Percentiles rank a stretch among this genome's conserved stretches.
Evolutionary conservation across 768 basidiomycete species (phyloP).

Genomic region (Lepiota venenata): DNA sequence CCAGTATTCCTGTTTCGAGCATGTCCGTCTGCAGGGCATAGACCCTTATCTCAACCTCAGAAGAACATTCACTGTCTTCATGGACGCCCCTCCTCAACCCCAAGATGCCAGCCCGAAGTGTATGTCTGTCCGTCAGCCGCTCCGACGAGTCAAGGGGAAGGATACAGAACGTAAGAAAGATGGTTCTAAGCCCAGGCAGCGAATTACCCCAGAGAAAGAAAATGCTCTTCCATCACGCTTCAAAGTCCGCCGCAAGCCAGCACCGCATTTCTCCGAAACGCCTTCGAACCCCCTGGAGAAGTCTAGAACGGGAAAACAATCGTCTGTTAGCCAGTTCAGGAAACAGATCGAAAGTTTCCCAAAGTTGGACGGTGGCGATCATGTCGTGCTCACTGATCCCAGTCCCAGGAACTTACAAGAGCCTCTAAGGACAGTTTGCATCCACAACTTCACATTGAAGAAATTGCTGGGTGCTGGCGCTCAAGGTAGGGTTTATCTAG

Average conservation of each 20-base stretch:
- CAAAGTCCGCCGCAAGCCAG: slow-evolving; percentile 15
- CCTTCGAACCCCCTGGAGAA: background rate
- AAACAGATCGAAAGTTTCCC: background rate
- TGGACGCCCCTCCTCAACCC: background rate
- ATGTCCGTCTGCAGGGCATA: background rate
- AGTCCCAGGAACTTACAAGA: background rate
- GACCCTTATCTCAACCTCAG: background rate
- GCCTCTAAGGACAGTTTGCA: background rate
- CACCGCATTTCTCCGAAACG: slow-evolving; percentile 6
- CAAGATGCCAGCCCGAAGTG: too few relatives aligned
- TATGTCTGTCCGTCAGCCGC: background rate
- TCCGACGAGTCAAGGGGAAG: background rate
- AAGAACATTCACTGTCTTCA: background rate
- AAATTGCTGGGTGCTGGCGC: slow-evolving; percentile 15
- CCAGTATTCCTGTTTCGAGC: background rate
- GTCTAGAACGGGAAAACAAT: background rate
- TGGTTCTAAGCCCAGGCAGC: background rate
- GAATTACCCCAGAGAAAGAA: background rate
- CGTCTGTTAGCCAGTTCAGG: background rate
- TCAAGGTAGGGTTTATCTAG: slow-evolving; percentile 17
- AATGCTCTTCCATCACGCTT: background rate
- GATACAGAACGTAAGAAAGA: background rate
- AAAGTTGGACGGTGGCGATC: background rate
- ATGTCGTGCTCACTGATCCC: background rate
- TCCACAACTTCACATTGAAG: slow-evolving; percentile 9